Evolutionary conservation across 345 rosid genomes (phyloP), one percentile per base, ranked within the genome.

Genomic region (Capsella bursapastoris): DNA sequence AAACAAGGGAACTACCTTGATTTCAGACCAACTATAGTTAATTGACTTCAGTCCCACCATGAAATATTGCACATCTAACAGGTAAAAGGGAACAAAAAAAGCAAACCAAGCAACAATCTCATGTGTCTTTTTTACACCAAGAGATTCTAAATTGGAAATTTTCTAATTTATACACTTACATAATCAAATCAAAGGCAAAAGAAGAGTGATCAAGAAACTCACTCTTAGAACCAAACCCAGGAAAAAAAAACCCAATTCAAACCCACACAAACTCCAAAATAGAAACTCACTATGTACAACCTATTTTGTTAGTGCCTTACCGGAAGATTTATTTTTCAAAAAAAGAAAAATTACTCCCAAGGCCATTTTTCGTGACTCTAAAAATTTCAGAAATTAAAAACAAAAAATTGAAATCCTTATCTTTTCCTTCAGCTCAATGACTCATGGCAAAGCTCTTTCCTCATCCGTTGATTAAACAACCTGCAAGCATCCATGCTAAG

Each of bases 401-500:
- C 8, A 28, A 63, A 67, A 72, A 66, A 51, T 7, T 16, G 41
- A 66, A 48, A 41, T 13, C 6, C 38, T 40, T 40, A 3, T 48
- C n/a, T 35, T 35, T 34, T 28, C n/a, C 18, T 11, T 82, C 70
- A 84, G 60, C 83, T 77, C 2, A 68, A 68, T 44, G 77, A 79
- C 7, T 86, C 86, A 34, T 84, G 86, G 49, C 83, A 86, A 7
- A 93, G 96, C 81, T 90, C 98, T 71, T 89, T 89, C 74, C 98
- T 85, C 68, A 93, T 82, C 49, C 93, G 88, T 56, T 91, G 97
- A 57, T 92, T 88, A 82, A 93, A 93, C 12, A 89, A 85, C 83
- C 83, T 79, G 80, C 98, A 93, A 5, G 98, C 98, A 66, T 93
- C 98, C 89, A 93, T 86, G 72, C 97, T 93, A 66, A 93, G 40